Base-by-base conservation (phyloP, 83 land plant genomes). In the Picea abies region DNA sequence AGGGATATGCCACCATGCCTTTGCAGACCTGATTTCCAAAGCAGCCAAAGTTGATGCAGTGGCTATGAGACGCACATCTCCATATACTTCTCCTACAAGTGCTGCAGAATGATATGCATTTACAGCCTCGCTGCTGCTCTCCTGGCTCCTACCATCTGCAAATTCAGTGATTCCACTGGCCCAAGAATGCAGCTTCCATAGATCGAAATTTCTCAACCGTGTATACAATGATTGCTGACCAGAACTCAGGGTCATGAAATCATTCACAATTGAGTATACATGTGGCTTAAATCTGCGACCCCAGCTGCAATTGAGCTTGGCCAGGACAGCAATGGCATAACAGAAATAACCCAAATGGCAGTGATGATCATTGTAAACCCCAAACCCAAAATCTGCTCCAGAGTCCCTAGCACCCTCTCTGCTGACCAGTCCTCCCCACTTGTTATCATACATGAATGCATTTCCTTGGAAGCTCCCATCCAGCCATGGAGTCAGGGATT, bases 371-470 rank as follows among this genome's bases (percentile, higher is more conserved):
- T 82, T 87, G 79, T 89, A 89, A 9, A 84, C 73, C 9, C 90
- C 91, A 3, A 84, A 41, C 2, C 87, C 90, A n/a, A 87, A 89
- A 78, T 87, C 90, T 1, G 92, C 95, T 2, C 91, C 91, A 2
- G 91, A 63, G 82, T 94, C 92, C 10, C 17, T 3, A 4, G 90
- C 70, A 5, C 92, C 94, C 60, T 87, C 84, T 52, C 67, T 82
- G 23, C 92, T 95, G 3, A 92, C 85, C 78, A 95, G 37, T 4
- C 98, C 98, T 17, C 96, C 95, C 96, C 96, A 95, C 75, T 89
- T 90, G 16, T 49, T 20, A 71, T 93, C 96, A 81, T 92, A 94
- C 20, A 90, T 41, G 66, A 95, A 90, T 52, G 56, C 90, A 78
- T 95, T 95, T 10, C 89, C 92, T 26, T 52, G 44, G 79, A 90